A percentile compares a stretch with the other conserved stretches of the same genome.
These are phyloP conservation scores for Venturia aucupariae DNA, from an alignment of 2,329 filamentous ascomycete genomes.

Conservation along the genomic window DNA sequence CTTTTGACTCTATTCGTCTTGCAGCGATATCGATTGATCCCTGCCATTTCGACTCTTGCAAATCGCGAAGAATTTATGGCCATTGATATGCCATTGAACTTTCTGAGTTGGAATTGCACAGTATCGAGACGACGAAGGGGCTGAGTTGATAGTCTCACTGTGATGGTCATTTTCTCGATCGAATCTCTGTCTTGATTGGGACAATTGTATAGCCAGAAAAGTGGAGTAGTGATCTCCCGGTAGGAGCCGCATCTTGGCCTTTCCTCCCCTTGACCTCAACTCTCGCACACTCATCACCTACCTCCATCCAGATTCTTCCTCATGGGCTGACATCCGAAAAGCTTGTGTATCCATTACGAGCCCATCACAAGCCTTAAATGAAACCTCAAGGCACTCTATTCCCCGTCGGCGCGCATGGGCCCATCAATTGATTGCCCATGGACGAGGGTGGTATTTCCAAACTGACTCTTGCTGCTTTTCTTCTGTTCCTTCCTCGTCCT, in stretches of 20 bases:
- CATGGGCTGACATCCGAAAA: background rate
- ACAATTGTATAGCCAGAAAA: slow-evolving; percentile 2
- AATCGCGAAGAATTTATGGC: no score
- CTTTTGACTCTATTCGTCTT: no score
- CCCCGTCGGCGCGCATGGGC: background rate
- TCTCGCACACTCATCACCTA: background rate
- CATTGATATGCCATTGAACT: no score
- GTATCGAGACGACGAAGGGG: no score
- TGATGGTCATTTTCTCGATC: background rate
- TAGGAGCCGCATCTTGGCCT: background rate
- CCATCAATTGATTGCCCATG: background rate
- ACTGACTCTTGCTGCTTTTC: background rate
- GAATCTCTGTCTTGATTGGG: background rate
- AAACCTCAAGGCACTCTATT: background rate
- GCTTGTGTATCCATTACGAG: background rate
- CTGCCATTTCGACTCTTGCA: no score
- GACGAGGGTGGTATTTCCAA: background rate
- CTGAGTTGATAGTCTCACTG: no score
- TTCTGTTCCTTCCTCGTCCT: background rate
- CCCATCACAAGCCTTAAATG: background rate
- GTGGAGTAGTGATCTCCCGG: background rate
- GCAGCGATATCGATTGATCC: no score
- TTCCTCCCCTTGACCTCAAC: background rate
- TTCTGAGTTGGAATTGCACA: no score
- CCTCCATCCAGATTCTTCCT: background rate